A percentile compares a stretch with the other conserved stretches of the same genome.
These are phyloP conservation scores for Tuber microsphaerosporum DNA, from an alignment of 495 filamentous ascomycete species.

Conservation along the genomic window DNA sequence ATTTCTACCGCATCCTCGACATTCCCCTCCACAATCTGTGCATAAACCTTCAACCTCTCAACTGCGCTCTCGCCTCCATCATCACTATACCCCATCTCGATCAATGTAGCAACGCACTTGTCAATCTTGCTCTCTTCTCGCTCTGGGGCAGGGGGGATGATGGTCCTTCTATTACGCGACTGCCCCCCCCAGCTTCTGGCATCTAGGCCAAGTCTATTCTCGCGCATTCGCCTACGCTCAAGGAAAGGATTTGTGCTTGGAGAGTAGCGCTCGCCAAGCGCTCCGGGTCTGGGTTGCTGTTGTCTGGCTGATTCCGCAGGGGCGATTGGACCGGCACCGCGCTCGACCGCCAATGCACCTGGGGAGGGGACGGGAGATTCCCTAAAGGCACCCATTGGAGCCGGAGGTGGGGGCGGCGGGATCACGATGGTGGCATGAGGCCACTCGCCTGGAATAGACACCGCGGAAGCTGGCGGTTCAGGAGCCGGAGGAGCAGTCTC, in stretches of 20 bases:
- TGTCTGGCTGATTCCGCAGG: slow-evolving; percentile 10
- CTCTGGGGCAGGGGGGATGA: slow-evolving; percentile 8
- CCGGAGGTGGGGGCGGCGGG: slow-evolving; percentile 29
- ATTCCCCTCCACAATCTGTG: slow-evolving; percentile 48
- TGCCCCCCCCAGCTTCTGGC: background rate
- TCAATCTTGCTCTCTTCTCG: slow-evolving; percentile 42
- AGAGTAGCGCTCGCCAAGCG: background rate
- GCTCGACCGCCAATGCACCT: background rate
- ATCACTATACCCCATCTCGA: slow-evolving; percentile 50
- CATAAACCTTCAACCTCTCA: slow-evolving; percentile 50
- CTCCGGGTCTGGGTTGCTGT: slow-evolving; percentile 10
- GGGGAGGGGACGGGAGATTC: background rate
- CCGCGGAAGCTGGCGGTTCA: slow-evolving; percentile 5
- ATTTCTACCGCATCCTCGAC: slow-evolving; percentile 52
- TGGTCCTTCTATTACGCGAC: slow-evolving; percentile 7
- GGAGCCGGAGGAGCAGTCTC: background rate
- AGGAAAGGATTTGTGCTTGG: slow-evolving; percentile 22
- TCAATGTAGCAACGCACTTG: slow-evolving; percentile 47
- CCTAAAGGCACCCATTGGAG: slow-evolving; percentile 28
- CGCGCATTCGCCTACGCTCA: slow-evolving; percentile 20
- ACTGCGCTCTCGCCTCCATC: slow-evolving; percentile 44
- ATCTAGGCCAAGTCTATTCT: slow-evolving; percentile 7
- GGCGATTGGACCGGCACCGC: slow-evolving; percentile 8
- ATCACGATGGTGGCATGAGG: slow-evolving; percentile 25
- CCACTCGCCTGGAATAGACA: slow-evolving; percentile 19